phyloP scores from a whole-genome alignment of 140 eudicot species.

The Stevia rebaudiana region DNA sequence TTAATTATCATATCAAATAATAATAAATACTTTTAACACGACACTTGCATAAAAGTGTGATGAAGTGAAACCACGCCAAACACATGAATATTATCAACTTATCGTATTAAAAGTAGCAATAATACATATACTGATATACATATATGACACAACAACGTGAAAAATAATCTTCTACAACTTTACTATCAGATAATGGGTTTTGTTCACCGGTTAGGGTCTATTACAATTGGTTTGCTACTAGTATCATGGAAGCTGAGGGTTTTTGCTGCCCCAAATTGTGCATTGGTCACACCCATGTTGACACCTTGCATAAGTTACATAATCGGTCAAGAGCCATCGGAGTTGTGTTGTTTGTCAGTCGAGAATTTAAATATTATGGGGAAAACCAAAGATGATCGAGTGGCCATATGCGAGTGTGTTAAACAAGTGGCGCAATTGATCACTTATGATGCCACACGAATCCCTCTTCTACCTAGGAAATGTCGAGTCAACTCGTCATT shows the following conservation, averaged over 20 bases:
- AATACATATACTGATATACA: background rate
- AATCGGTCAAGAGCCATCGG: conserved; percentile 27
- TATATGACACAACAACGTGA: background rate
- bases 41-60: conserved; percentile 9
- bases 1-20: too few species aligned
- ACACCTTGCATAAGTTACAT: conserved; percentile 28
- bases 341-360: conserved; percentile 27
- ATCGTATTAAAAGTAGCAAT: background rate
- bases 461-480: conserved; percentile 33
- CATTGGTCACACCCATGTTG: conserved; percentile 17
- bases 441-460: conserved; percentile 23
- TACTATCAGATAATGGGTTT: conserved; percentile 9
- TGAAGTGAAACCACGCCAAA: conserved; percentile 16
- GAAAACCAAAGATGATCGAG: conserved; percentile 31
- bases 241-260: conserved; percentile 13
- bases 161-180: background rate
- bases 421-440: conserved; percentile 19
- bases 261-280: conserved; percentile 27
- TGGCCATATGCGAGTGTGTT: conserved; percentile 31
- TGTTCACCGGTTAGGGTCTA: background rate
- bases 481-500: conserved; percentile 27
- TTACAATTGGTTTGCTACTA: conserved; percentile 8
- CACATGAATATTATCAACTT: conserved; percentile 19
- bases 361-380: conserved; percentile 18
- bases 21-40: background rate